Evolutionary conservation across 2,329 filamentous ascomycete species (phyloP).

Genomic region (Stagonosporopsis tanaceti): DNA sequence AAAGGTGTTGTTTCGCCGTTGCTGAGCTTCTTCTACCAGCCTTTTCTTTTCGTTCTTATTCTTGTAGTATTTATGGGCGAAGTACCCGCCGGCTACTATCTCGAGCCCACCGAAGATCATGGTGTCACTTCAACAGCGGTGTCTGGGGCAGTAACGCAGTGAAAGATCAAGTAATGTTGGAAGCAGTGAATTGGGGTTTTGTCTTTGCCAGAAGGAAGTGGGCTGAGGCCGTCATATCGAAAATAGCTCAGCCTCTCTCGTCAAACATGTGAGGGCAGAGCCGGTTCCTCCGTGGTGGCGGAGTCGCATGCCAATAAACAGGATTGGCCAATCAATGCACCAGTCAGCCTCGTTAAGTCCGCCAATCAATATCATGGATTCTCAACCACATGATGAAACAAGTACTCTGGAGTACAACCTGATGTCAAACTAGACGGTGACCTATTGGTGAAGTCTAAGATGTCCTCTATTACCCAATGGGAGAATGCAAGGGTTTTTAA

Average conservation of each 20-base stretch:
- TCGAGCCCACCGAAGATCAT: constrained; percentile 53
- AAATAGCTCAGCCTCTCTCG: constrained; percentile 35
- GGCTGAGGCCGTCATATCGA: constrained; percentile 31
- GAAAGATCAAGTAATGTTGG: background rate
- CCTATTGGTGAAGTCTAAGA: too few relatives aligned
- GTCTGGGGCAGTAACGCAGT: background rate
- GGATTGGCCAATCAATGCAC: constrained; percentile 6
- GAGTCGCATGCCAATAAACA: constrained; percentile 21
- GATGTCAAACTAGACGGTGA: too few relatives aligned
- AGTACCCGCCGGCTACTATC: constrained; percentile 45
- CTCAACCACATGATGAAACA: background rate
- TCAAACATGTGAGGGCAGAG: constrained; percentile 24
- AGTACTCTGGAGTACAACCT: too few relatives aligned
- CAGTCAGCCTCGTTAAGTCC: background rate
- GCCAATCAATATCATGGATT: background rate
- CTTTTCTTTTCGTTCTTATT: constrained; percentile 45
- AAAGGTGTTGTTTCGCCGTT: constrained; percentile 39
- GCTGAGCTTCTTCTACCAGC: constrained; percentile 36
- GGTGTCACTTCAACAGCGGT: constrained; percentile 26
- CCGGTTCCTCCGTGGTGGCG: constrained; percentile 34
- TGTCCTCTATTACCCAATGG: too few relatives aligned
- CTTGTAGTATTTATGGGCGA: constrained; percentile 46
- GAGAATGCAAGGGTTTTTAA: background rate
- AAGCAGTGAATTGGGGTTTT: background rate
- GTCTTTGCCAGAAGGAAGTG: constrained; percentile 7